These are phyloP conservation scores for Sporothrix curviconia DNA, from an alignment of 2,329 filamentous ascomycete genomes.

Conservation along the genomic window DNA sequence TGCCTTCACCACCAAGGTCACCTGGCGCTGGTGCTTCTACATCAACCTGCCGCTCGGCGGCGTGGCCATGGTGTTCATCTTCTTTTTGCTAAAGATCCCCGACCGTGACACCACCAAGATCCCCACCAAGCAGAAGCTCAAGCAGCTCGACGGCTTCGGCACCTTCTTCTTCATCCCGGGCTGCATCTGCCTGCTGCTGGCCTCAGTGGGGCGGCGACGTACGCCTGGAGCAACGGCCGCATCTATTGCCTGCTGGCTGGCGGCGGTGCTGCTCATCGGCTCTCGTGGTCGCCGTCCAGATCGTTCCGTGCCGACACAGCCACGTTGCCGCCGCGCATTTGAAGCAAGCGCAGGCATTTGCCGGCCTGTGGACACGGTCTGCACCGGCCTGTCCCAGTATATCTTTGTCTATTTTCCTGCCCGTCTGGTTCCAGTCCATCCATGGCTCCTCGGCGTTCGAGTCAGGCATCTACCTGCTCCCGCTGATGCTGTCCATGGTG, in stretches of 20 bases:
- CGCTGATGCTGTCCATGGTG: constrained; percentile 35
- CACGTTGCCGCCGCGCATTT: constrained; percentile 33
- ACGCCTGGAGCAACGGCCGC: constrained; percentile 28
- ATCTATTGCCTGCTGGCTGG: constrained; percentile 29
- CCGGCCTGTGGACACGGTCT: neutral
- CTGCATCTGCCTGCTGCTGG: constrained; percentile 37
- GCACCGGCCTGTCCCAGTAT: neutral
- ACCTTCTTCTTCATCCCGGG: constrained; percentile 22
- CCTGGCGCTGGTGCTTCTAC: constrained; percentile 36
- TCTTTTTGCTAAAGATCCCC: constrained; percentile 26
- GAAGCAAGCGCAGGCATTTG: constrained; percentile 24
- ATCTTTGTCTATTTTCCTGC: constrained; percentile 17
- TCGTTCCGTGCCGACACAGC: constrained; percentile 26
- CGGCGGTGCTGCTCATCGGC: constrained; percentile 22
- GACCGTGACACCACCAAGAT: constrained; percentile 9
- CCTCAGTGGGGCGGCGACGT: constrained; percentile 36
- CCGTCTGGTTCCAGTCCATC: constrained; percentile 41
- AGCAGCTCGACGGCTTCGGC: constrained; percentile 26
- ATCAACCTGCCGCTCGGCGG: constrained; percentile 36
- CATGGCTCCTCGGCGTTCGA: constrained; percentile 32
- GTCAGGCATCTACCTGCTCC: constrained; percentile 37
- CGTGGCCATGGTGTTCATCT: constrained; percentile 25
- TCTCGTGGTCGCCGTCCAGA: constrained; percentile 30
- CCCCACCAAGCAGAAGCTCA: constrained; percentile 28
- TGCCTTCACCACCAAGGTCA: constrained; percentile 30